A percentile compares a stretch with the other conserved stretches of the same genome.
phyloP scores from a whole-genome alignment of 345 rosid species.

The Bruguiera parviflora region DNA sequence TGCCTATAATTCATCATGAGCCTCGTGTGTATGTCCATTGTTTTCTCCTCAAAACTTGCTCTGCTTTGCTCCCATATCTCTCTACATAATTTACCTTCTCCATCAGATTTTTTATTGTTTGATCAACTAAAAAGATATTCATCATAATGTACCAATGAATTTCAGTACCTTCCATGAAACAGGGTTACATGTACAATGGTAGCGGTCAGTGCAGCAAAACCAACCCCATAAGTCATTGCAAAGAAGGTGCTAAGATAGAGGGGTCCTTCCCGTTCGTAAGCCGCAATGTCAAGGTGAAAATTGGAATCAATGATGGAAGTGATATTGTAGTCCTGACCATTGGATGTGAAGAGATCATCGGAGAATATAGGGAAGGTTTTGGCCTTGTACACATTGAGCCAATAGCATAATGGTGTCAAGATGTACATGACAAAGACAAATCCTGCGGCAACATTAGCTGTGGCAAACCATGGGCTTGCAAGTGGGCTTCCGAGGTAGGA shows the following conservation, averaged over 20 bases:
- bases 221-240: conserved; percentile 82
- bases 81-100: conserved; percentile 30
- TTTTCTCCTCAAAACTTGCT: conserved; percentile 62
- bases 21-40: conserved; percentile 67
- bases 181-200: conserved; percentile 76
- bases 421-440: conserved; percentile 64
- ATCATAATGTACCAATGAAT: not conserved
- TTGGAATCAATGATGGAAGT: conserved; percentile 60
- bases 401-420: conserved; percentile 69
- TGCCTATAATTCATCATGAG: conserved; percentile 73
- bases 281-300: conserved; percentile 69
- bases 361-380: conserved; percentile 89
- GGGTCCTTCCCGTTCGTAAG: conserved; percentile 76
- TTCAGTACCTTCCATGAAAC: conserved; percentile 80
- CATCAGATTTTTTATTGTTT: not conserved
- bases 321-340: conserved; percentile 74
- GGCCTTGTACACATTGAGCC: conserved; percentile 71
- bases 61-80: conserved; percentile 90
- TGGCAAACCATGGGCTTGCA: conserved; percentile 99
- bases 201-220: conserved; percentile 86
- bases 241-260: conserved; percentile 83
- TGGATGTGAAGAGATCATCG: conserved; percentile 58
- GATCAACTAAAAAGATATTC: not conserved
- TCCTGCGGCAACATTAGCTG: conserved; percentile 88
- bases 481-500: conserved; percentile 97